Evolutionary conservation across 2,329 filamentous ascomycete species (phyloP).

Genomic region (Fonsecaea nubica): DNA sequence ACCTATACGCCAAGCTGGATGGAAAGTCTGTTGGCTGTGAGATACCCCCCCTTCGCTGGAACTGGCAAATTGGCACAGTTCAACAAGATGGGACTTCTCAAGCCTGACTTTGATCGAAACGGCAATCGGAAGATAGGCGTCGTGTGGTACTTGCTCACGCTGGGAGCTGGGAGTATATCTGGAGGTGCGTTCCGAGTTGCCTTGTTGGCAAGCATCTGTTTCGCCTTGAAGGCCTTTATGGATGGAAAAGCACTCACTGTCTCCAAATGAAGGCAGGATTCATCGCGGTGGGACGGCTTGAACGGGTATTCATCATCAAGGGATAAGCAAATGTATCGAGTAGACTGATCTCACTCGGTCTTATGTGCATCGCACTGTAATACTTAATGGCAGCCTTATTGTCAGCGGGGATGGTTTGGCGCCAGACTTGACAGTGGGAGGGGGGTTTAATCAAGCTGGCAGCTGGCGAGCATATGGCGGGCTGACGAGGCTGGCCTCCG

Average conservation of each 20-base stretch:
- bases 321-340: neutral
- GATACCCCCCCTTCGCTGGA: slow-evolving; percentile 67
- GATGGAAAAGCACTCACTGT: slow-evolving; percentile 1
- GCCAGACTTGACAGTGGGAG: neutral
- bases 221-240: slow-evolving; percentile 23
- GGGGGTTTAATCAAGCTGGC: neutral
- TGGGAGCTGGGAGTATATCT: slow-evolving; percentile 34
- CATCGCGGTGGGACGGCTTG: slow-evolving; percentile 5
- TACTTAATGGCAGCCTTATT: neutral
- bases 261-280: slow-evolving; percentile 3
- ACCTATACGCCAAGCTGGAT: slow-evolving; percentile 67
- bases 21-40: slow-evolving; percentile 61
- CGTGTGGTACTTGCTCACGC: slow-evolving; percentile 38
- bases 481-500: neutral
- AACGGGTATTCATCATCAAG: neutral
- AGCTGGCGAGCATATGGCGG: neutral
- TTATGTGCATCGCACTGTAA: slow-evolving; percentile 10
- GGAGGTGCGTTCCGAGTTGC: slow-evolving; percentile 29
- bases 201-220: slow-evolving; percentile 24
- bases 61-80: slow-evolving; percentile 59
- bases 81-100: slow-evolving; percentile 57
- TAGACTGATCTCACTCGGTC: neutral
- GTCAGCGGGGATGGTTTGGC: neutral
- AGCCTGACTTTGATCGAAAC: slow-evolving; percentile 67
- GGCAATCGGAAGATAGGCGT: slow-evolving; percentile 47